A percentile compares a stretch with the other conserved stretches of the same genome.
phyloP scores from a whole-genome alignment of 106 monocot species.

The Chionographis japonica region DNA sequence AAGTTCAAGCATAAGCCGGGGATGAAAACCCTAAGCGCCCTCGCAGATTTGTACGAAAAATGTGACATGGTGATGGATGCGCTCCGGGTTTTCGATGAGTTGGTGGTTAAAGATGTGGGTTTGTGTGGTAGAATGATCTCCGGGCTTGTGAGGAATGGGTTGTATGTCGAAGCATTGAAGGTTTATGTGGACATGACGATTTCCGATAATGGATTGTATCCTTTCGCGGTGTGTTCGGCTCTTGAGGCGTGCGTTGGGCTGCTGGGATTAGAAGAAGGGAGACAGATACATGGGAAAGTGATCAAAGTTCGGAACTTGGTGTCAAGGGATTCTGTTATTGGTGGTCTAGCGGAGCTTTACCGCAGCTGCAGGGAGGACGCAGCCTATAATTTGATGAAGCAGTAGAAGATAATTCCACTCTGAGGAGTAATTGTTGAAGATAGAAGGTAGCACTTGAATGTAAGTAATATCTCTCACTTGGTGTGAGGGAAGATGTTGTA shows the following conservation, averaged over 20 bases:
- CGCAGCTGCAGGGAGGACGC: conserved; percentile 18
- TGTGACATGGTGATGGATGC: conserved; percentile 33
- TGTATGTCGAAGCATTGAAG: conserved; percentile 23
- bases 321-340: conserved; percentile 1
- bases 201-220: conserved; percentile 7
- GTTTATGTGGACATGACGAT: conserved; percentile 16
- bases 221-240: conserved; percentile 6
- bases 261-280: conserved; percentile 27
- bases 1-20: conserved; percentile 25
- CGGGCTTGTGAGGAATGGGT: conserved; percentile 27
- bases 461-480: no score
- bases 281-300: conserved; percentile 28
- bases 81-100: conserved; percentile 12
- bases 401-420: no score
- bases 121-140: conserved; percentile 31
- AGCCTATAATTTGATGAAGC: conserved; percentile 11
- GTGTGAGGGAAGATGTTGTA: no score
- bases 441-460: no score
- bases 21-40: conserved; percentile 14
- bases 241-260: conserved; percentile 26
- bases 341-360: conserved; percentile 29
- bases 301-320: conserved; percentile 16
- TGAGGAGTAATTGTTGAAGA: no score
- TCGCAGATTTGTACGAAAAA: conserved; percentile 31
- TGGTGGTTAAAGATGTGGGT: conserved; percentile 8